Conservation (phyloP, 805 yeast genomes). For the Wickerhamiella brachini region DNA sequence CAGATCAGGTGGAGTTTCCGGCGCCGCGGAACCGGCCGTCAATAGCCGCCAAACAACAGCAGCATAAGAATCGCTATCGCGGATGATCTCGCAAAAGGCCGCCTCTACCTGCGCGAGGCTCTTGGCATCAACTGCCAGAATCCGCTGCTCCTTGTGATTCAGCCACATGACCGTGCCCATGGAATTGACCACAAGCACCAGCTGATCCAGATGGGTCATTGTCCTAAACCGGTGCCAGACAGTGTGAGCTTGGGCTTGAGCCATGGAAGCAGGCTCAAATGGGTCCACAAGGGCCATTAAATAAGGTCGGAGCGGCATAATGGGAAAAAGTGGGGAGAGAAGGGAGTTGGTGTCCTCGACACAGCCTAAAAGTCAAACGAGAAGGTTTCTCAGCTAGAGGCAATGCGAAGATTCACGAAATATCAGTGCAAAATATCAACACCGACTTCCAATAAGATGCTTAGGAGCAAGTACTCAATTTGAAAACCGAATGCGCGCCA, state of each 20-base stretch:
- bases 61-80: neutral
- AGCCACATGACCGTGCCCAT: conserved; percentile 14
- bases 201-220: conserved; percentile 6
- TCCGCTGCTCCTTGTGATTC: conserved; percentile 8
- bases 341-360: neutral
- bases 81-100: conserved; percentile 6
- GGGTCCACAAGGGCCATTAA: neutral
- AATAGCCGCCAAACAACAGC: neutral
- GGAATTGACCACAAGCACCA: conserved; percentile 10
- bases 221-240: neutral
- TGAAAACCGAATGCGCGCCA: too few relatives aligned
- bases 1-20: neutral
- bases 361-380: neutral
- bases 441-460: too few relatives aligned
- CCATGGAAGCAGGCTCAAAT: neutral
- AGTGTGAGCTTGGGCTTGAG: neutral
- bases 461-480: too few relatives aligned
- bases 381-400: too few relatives aligned
- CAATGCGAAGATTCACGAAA: too few relatives aligned
- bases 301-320: neutral
- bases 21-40: neutral
- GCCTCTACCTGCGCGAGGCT: conserved; percentile 6
- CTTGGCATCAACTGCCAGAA: conserved; percentile 4
- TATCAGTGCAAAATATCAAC: too few relatives aligned
- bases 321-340: neutral